These are phyloP conservation scores for Golovinomyces cichoracearum DNA, from an alignment of 2,329 filamentous ascomycete species.

Conservation along the genomic window DNA sequence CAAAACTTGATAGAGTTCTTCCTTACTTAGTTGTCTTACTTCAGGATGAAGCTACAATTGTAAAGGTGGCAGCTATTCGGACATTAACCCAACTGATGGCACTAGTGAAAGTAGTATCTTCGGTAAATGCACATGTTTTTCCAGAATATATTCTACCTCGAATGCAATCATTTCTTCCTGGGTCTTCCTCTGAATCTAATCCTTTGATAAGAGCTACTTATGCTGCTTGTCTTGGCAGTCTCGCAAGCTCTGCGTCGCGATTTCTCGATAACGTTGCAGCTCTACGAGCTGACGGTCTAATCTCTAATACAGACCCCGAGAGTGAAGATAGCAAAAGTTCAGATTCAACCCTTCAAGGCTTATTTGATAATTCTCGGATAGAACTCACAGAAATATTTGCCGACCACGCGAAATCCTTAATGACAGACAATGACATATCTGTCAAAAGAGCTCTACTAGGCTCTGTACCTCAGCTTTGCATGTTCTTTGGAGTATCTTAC, in stretches of 20 bases:
- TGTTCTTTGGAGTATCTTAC: slow-evolving; percentile 80
- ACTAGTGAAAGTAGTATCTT: slow-evolving; percentile 67
- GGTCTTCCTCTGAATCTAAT: slow-evolving; percentile 28
- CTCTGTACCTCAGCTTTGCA: slow-evolving; percentile 73
- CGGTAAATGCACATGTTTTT: slow-evolving; percentile 43
- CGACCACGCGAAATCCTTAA: slow-evolving; percentile 60
- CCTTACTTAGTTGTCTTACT: slow-evolving; percentile 70
- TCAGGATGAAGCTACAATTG: slow-evolving; percentile 56
- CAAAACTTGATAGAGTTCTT: slow-evolving; percentile 75
- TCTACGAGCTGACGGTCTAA: slow-evolving; percentile 54
- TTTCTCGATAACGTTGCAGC: slow-evolving; percentile 84
- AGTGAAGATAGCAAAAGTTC: slow-evolving; percentile 44
- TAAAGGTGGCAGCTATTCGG: slow-evolving; percentile 62
- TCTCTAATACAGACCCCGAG: slow-evolving; percentile 53
- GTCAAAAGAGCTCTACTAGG: slow-evolving; percentile 77
- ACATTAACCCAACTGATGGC: slow-evolving; percentile 72
- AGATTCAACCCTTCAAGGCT: slow-evolving; percentile 47
- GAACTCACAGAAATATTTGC: slow-evolving; percentile 71
- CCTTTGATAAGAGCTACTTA: slow-evolving; percentile 68
- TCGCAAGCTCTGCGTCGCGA: slow-evolving; percentile 59
- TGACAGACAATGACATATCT: slow-evolving; percentile 63
- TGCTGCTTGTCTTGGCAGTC: slow-evolving; percentile 67
- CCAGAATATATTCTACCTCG: slow-evolving; percentile 41
- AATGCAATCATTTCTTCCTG: slow-evolving; percentile 33
- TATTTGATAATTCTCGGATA: slow-evolving; percentile 66